Evolutionary conservation across 2,329 filamentous ascomycete species (phyloP).

Genomic region (Chalara sp.): DNA sequence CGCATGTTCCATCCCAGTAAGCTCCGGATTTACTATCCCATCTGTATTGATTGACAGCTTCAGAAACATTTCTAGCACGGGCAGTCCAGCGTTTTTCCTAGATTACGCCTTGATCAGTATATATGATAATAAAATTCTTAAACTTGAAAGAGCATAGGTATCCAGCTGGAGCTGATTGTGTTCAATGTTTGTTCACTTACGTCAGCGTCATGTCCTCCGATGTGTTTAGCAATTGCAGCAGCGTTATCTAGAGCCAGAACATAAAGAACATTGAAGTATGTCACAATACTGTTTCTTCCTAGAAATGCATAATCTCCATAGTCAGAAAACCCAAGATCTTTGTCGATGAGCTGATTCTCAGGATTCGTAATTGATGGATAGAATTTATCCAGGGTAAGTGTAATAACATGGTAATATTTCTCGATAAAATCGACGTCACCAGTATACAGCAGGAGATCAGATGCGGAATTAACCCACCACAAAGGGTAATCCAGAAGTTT

Average conservation of each 20-base stretch:
- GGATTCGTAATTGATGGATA: conserved; percentile 37
- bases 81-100: conserved; percentile 29
- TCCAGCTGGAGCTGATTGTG: too few species aligned
- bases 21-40: conserved; percentile 37
- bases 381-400: conserved; percentile 37
- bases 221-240: conserved; percentile 33
- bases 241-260: conserved; percentile 38
- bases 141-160: too few species aligned
- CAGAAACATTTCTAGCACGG: conserved; percentile 29
- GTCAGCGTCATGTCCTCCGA: conserved; percentile 26
- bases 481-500: conserved; percentile 45
- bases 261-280: conserved; percentile 47
- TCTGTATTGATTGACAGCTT: conserved; percentile 28
- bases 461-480: conserved; percentile 44
- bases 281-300: conserved; percentile 38
- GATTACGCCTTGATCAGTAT: too few species aligned
- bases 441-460: conserved; percentile 43
- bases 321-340: conserved; percentile 28
- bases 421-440: conserved; percentile 36
- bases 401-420: conserved; percentile 35
- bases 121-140: too few species aligned
- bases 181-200: conserved; percentile 12
- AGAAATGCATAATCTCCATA: conserved; percentile 48
- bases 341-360: conserved; percentile 34
- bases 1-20: conserved; percentile 37